These are phyloP conservation scores for Elymus sibiricus DNA, from an alignment of 176 grass and related monocot genomes.

Conservation along the genomic window DNA sequence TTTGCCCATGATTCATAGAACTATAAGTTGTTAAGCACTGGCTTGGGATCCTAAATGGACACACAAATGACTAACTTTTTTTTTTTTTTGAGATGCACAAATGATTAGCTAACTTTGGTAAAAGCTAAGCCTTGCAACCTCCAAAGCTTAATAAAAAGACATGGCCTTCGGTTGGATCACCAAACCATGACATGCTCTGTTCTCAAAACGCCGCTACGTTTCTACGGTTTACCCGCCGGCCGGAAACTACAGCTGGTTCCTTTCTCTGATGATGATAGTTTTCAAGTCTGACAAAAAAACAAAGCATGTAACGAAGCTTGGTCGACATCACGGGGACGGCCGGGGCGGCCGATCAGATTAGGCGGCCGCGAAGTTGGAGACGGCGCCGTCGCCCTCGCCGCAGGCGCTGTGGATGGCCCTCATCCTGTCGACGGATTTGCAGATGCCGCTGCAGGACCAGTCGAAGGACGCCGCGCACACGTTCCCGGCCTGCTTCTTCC, in stretches of 20 bases:
- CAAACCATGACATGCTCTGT: neutral
- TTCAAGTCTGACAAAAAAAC: neutral
- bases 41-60: neutral
- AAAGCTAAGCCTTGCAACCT: neutral
- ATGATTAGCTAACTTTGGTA: neutral
- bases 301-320: neutral
- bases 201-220: neutral
- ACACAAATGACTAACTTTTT: neutral
- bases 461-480: slow-evolving; percentile 63
- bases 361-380: slow-evolving; percentile 19
- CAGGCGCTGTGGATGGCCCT: slow-evolving; percentile 53
- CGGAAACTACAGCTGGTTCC: neutral
- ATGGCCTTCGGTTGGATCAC: neutral
- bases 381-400: slow-evolving; percentile 44
- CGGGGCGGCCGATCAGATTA: neutral
- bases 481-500: slow-evolving; percentile 54
- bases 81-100: neutral
- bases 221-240: neutral
- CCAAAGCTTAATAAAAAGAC: neutral
- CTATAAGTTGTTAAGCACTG: neutral
- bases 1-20: neutral
- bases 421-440: slow-evolving; percentile 59
- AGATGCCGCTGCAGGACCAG: slow-evolving; percentile 58
- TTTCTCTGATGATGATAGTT: neutral
- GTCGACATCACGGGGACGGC: neutral